phyloP scores from a whole-genome alignment of 1,284 basidiomycete genomes.

The Boletus semigastroideus region DNA sequence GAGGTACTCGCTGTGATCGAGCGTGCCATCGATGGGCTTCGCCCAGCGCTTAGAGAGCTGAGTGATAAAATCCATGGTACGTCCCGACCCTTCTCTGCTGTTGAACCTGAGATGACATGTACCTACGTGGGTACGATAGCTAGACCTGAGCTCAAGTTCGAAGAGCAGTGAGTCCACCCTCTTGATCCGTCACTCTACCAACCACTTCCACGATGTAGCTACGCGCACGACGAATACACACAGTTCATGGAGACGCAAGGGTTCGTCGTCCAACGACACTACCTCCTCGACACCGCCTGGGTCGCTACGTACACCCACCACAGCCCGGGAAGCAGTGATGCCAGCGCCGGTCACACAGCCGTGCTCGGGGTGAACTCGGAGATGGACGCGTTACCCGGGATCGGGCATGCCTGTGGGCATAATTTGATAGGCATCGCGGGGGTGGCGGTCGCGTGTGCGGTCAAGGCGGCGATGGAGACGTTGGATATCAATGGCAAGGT shows the following conservation, averaged over 20 bases:
- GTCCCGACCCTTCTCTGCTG: not conserved
- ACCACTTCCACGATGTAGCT: slow-evolving; percentile 26
- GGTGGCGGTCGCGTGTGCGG: slow-evolving; percentile 63
- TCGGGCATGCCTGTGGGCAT: slow-evolving; percentile 78
- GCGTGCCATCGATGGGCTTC: slow-evolving; percentile 51
- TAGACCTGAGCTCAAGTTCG: slow-evolving; percentile 57
- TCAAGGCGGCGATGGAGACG: slow-evolving; percentile 56
- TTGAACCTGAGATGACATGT: not conserved
- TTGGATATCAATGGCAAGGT: slow-evolving; percentile 63
- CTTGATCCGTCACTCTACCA: too few species aligned
- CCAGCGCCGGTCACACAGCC: slow-evolving; percentile 22
- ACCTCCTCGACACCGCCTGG: slow-evolving; percentile 70
- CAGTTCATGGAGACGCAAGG: slow-evolving; percentile 57
- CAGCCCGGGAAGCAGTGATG: not conserved
- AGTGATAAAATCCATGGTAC: slow-evolving; percentile 70
- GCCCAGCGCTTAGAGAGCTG: slow-evolving; percentile 53
- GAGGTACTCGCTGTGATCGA: slow-evolving; percentile 56
- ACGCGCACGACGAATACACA: slow-evolving; percentile 56
- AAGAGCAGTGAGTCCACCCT: slow-evolving; percentile 48
- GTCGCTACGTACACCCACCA: slow-evolving; percentile 53
- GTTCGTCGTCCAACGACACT: slow-evolving; percentile 56
- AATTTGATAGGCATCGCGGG: slow-evolving; percentile 76
- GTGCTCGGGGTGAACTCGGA: slow-evolving; percentile 74
- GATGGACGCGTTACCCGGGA: slow-evolving; percentile 61
- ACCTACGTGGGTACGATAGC: slow-evolving; percentile 33